phyloP scores from a whole-genome alignment of 768 basidiomycete genomes.

The Hortiboletus flavorubellus region DNA sequence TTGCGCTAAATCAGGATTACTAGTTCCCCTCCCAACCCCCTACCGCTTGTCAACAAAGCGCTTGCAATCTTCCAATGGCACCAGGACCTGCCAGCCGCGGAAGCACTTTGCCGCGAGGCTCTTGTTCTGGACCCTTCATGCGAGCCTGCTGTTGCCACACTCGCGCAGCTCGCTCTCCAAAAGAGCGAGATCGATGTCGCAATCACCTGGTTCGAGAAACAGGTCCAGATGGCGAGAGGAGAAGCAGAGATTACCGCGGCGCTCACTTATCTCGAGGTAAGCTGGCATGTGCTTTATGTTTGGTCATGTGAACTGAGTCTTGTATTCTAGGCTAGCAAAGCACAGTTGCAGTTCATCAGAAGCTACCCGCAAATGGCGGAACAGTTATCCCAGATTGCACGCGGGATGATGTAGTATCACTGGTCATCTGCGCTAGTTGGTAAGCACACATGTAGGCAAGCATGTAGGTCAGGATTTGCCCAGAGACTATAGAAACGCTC shows the following conservation, averaged over 20 bases:
- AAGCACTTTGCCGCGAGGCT: constrained; percentile 84
- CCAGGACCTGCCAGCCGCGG: constrained; percentile 80
- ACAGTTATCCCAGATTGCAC: constrained; percentile 53
- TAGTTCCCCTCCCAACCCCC: constrained; percentile 68
- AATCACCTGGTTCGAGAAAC: constrained; percentile 79
- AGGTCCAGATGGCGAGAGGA: constrained; percentile 82
- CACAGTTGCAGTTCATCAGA: constrained; percentile 80
- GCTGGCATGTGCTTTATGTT: constrained; percentile 22
- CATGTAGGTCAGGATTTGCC: constrained; percentile 14
- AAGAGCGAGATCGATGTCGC: constrained; percentile 87
- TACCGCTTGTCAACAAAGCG: constrained; percentile 97
- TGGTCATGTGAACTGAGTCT: background rate
- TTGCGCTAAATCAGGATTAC: constrained; percentile 4
- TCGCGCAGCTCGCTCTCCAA: constrained; percentile 90
- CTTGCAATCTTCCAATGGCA: constrained; percentile 95
- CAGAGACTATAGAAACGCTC: constrained; percentile 14
- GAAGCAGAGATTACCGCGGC: constrained; percentile 83
- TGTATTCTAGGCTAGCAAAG: constrained; percentile 65
- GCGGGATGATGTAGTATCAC: constrained; percentile 32
- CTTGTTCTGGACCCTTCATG: constrained; percentile 87
- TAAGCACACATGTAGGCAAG: too few relatives aligned
- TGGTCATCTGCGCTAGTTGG: background rate
- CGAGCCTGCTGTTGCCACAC: constrained; percentile 93
- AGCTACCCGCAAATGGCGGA: constrained; percentile 83
- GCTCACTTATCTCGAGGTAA: constrained; percentile 74